Percentiles rank a stretch among this genome's conserved stretches.
Evolutionary conservation across 2,329 filamentous ascomycete species (phyloP).

Genomic region (Aphanocladium album): DNA sequence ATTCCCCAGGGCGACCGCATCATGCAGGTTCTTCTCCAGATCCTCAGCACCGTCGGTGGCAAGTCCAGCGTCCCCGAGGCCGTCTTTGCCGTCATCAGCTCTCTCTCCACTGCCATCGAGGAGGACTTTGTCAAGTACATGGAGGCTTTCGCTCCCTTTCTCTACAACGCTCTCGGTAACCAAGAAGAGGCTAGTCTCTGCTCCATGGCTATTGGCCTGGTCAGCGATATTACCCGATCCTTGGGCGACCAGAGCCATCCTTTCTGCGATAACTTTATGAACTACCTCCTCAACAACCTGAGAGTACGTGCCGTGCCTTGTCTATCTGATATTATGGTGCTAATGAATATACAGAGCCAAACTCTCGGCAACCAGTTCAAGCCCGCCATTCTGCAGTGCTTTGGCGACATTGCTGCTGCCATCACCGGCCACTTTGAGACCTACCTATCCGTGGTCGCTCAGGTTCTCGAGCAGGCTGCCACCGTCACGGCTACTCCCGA

Average conservation of each 20-base stretch:
- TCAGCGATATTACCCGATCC: constrained; percentile 92
- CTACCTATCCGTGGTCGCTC: constrained; percentile 86
- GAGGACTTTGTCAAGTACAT: constrained; percentile 96
- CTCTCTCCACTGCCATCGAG: constrained; percentile 86
- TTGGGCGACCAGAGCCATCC: constrained; percentile 87
- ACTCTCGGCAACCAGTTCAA: constrained; percentile 94
- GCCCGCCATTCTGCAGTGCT: constrained; percentile 95
- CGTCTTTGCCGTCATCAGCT: constrained; percentile 85
- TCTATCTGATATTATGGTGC: neutral
- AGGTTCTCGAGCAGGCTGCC: constrained; percentile 89
- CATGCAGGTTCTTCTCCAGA: constrained; percentile 81
- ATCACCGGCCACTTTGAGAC: constrained; percentile 90
- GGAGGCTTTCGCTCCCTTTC: constrained; percentile 86
- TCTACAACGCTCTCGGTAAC: constrained; percentile 91
- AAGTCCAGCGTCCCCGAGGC: constrained; percentile 95
- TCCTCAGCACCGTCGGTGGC: constrained; percentile 68
- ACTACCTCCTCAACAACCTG: constrained; percentile 88
- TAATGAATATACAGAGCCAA: constrained; percentile 54
- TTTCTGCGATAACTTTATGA: constrained; percentile 98
- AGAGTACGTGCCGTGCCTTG: constrained; percentile 51
- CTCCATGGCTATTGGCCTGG: constrained; percentile 94
- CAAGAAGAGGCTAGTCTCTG: constrained; percentile 92
- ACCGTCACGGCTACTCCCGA: constrained; percentile 74
- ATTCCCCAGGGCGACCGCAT: constrained; percentile 86
- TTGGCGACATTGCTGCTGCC: constrained; percentile 93